Conservation (phyloP, 805 yeast genomes). For the Cyberlindnera bimundalis region DNA sequence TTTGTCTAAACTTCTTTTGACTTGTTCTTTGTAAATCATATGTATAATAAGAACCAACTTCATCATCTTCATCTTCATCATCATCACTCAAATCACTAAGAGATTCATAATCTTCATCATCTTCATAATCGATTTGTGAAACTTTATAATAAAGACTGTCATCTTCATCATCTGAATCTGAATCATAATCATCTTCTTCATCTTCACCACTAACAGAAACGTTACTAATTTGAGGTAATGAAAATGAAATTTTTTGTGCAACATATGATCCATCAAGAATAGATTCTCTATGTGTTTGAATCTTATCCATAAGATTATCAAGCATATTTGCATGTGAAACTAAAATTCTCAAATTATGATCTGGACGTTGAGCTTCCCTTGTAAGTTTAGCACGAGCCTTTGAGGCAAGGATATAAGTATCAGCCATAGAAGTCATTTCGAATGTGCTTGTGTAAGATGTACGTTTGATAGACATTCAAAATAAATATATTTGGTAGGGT, state of each 20-base stretch:
- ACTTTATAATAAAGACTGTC: slow-evolving; percentile 10
- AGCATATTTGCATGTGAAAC: slow-evolving; percentile 29
- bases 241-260: slow-evolving; percentile 8
- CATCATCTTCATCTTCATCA: slow-evolving; percentile 16
- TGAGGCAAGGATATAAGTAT: slow-evolving; percentile 24
- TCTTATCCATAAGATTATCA: slow-evolving; percentile 25
- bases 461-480: too few relatives aligned
- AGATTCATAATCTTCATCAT: slow-evolving; percentile 8
- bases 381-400: slow-evolving; percentile 27
- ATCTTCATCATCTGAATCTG: slow-evolving; percentile 16
- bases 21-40: slow-evolving; percentile 1
- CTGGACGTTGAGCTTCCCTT: slow-evolving; percentile 24
- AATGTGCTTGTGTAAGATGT: too few relatives aligned
- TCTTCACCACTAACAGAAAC: slow-evolving; percentile 11
- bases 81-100: slow-evolving; percentile 12
- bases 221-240: slow-evolving; percentile 10
- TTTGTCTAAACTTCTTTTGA: slow-evolving; percentile 17
- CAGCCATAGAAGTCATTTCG: slow-evolving; percentile 22
- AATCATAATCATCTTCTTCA: slow-evolving; percentile 18
- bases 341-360: slow-evolving; percentile 24
- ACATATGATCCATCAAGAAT: slow-evolving; percentile 11
- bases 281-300: slow-evolving; percentile 20
- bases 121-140: slow-evolving; percentile 12
- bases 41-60: slow-evolving; percentile 11
- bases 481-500: too few relatives aligned